Percentiles rank a stretch among this genome's conserved stretches.
phyloP scores from a whole-genome alignment of 1,284 basidiomycete species.

The Omphalotus olearius region DNA sequence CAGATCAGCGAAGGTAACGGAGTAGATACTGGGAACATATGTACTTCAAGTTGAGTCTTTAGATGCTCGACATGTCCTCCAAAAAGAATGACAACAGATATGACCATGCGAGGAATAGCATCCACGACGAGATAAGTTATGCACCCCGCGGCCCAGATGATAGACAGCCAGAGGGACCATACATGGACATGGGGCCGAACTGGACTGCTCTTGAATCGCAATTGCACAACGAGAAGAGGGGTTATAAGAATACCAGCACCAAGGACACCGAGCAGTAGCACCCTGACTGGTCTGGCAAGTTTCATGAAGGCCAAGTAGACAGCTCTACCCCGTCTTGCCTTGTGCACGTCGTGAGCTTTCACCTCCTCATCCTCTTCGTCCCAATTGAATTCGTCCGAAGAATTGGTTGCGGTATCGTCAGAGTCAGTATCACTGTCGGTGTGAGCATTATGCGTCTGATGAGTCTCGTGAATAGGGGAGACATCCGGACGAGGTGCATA shows the following conservation, averaged over 20 bases:
- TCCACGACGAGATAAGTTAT: slow-evolving; percentile 63
- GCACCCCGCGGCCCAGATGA: slow-evolving; percentile 64
- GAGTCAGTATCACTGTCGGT: slow-evolving; percentile 40
- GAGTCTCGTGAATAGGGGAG: not conserved
- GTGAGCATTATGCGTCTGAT: not conserved
- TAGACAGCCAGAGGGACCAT: slow-evolving; percentile 72
- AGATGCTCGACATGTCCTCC: slow-evolving; percentile 61
- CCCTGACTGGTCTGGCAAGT: slow-evolving; percentile 56
- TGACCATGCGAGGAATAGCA: slow-evolving; percentile 51
- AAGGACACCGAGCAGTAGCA: slow-evolving; percentile 50
- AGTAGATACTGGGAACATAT: not conserved
- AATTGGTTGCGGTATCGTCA: slow-evolving; percentile 45
- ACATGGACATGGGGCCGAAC: slow-evolving; percentile 53
- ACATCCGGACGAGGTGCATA: slow-evolving; percentile 17
- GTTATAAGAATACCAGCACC: slow-evolving; percentile 62
- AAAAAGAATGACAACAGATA: slow-evolving; percentile 49
- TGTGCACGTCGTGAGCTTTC: slow-evolving; percentile 23
- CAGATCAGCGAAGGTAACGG: slow-evolving; percentile 18
- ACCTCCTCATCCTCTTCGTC: slow-evolving; percentile 47
- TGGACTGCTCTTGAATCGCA: slow-evolving; percentile 49
- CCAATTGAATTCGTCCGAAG: slow-evolving; percentile 74
- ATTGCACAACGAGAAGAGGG: slow-evolving; percentile 62
- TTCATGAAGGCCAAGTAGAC: slow-evolving; percentile 66
- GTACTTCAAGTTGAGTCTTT: slow-evolving; percentile 62
- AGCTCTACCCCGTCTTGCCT: slow-evolving; percentile 47